Conservation (phyloP, 106 monocot species). For the Cymbidium sinense region DNA sequence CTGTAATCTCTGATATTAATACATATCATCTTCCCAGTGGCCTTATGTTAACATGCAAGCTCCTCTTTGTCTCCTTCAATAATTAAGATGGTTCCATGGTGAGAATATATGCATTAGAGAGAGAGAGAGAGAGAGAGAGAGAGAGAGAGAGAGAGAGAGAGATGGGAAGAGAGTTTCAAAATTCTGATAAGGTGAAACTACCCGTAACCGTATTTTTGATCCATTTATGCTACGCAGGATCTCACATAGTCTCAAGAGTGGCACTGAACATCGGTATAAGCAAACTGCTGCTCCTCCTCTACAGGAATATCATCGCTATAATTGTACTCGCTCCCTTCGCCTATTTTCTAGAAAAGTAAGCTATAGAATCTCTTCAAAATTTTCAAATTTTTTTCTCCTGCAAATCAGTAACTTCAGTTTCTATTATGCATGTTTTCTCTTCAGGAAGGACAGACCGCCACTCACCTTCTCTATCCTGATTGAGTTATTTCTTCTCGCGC, state of each 20-base stretch:
- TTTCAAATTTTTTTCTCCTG: neutral
- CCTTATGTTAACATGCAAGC: too few relatives aligned
- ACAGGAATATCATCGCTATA: constrained; percentile 86
- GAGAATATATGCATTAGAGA: too few relatives aligned
- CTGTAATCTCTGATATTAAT: too few relatives aligned
- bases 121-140: neutral
- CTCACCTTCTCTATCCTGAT: constrained; percentile 47
- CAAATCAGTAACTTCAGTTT: neutral
- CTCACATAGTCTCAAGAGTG: constrained; percentile 71
- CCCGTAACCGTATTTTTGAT: constrained; percentile 65
- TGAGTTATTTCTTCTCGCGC: constrained; percentile 66
- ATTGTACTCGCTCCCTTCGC: constrained; percentile 80
- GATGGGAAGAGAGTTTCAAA: constrained; percentile 34
- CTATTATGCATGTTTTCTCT: neutral
- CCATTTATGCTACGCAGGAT: constrained; percentile 86
- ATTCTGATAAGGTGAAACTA: constrained; percentile 71
- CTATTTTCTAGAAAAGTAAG: constrained; percentile 92
- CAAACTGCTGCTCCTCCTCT: constrained; percentile 84
- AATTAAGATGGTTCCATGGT: too few relatives aligned
- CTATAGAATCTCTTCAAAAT: neutral
- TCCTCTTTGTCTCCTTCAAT: too few relatives aligned
- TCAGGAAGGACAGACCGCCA: constrained; percentile 71
- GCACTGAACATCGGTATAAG: constrained; percentile 92
- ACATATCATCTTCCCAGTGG: too few relatives aligned
- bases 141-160: neutral